Evolutionary conservation across 768 basidiomycete species (phyloP).

Genomic region (Kwoniella sp.): DNA sequence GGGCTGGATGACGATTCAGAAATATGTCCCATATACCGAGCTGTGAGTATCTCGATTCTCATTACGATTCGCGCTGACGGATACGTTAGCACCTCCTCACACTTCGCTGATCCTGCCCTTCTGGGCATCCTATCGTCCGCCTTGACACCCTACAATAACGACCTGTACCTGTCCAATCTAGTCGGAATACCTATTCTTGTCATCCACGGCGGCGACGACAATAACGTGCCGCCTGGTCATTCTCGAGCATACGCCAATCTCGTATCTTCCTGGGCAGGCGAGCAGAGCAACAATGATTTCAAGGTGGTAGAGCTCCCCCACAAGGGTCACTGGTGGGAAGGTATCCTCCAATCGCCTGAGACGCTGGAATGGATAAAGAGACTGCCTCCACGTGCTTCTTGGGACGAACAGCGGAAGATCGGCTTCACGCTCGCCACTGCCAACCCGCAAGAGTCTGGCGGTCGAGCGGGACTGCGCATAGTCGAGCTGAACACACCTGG

Average conservation of each 20-base stretch:
- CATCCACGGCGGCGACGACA: constrained; percentile 69
- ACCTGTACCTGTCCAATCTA: constrained; percentile 75
- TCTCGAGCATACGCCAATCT: constrained; percentile 63
- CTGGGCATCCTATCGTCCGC: constrained; percentile 69
- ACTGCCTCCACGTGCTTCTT: background rate
- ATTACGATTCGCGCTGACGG: background rate
- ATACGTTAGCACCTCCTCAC: constrained; percentile 45
- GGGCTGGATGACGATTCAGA: constrained; percentile 79
- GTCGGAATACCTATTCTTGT: constrained; percentile 66
- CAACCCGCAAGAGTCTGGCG: constrained; percentile 64
- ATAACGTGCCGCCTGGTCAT: constrained; percentile 85
- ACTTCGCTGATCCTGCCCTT: constrained; percentile 71
- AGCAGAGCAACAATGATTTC: background rate
- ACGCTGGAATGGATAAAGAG: constrained; percentile 45
- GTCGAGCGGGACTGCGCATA: constrained; percentile 68
- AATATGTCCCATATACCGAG: constrained; percentile 70
- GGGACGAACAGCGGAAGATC: constrained; percentile 21
- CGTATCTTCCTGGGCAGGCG: constrained; percentile 59
- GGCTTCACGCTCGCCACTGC: constrained; percentile 70
- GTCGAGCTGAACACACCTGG: constrained; percentile 62
- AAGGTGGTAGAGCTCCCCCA: constrained; percentile 28
- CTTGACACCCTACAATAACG: constrained; percentile 79
- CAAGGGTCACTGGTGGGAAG: constrained; percentile 37
- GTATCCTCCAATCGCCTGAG: constrained; percentile 53
- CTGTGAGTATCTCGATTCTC: constrained; percentile 62